Evolutionary conservation across 306 rosid species (phyloP), one percentile per base, ranked within the genome.

Genomic region (Vicia villosa): DNA sequence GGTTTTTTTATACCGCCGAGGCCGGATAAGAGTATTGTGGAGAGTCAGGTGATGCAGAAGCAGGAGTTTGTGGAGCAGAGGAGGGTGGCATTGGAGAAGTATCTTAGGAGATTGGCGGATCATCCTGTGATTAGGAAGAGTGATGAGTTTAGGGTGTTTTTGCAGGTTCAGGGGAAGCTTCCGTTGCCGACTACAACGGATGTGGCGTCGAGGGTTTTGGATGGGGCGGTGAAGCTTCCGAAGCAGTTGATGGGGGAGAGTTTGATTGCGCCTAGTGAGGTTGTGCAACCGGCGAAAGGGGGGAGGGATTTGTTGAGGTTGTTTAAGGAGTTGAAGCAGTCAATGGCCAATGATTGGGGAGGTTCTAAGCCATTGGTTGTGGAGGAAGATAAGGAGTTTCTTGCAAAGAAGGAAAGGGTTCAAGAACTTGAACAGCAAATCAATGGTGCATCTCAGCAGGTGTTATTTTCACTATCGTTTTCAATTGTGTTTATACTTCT

Each of bases 51-150:
- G 70, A 94, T 94, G 99, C 99, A 94, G 76, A 94, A 91, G 74
- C 97, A 94, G 73, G 99, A 94, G 69, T 94, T 94, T 49, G 97
- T 94, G 75, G 99, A 94, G 88, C 99, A 91, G 83, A 85, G 99
- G 72, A 79, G 97, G 70, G 83, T 94, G 70, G 91, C 96, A 21
- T 63, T 94, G 86, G 97, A 94, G 81, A 94, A 89, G 71, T 94
- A 94, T 79, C 72, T 94, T 69, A 63, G 89, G 75, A 83, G 90
- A 65, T 40, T 94, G 26, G 96, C 91, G 2, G 88, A 69, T 1
- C 99, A 94, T 61, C 97, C 97, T 0, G 82, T 89, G 84, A 84
- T 94, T 47, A 76, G 22, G 68, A 89, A 85, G 82, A 91, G 99
- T 65, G 97, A 94, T 3, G 99, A 88, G 71, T 65, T 94, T 52